Base-by-base conservation (phyloP, 1,284 basidiomycete genomes). In the Pyrrhoderma lamaoense region DNA sequence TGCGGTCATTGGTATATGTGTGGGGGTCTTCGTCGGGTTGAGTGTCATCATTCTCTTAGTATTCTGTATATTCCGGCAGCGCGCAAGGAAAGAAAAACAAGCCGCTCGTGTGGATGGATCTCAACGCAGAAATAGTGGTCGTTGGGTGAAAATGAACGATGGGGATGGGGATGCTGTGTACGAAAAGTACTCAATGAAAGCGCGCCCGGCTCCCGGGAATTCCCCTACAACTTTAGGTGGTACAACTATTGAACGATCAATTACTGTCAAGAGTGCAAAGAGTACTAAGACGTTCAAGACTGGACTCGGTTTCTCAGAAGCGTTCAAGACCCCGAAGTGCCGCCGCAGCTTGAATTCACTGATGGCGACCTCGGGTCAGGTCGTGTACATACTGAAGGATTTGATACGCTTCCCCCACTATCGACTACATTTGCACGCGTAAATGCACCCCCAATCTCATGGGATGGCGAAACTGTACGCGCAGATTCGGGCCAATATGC, bases 121-220 rank as follows among this genome's bases (percentile, higher is more conserved):
- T 13, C 47, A 52, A 36, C 45, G 54, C 40, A 39, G 47, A 13
- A 56, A 53, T 23, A 52, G 46, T 25, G 54, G 54, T 11, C 45
- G 54, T 21, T 56, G 54, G 54, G 51, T 56, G n/a, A 52, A 53
- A 38, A 56, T 56, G 54, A 51, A 52, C 21, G 54, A 56, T 21
- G 38, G 45, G n/a, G 54, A 46, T 27, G 42, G 38, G 14, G 42
- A 50, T 27, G 53, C 34, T n/a, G 42, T 27, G 22, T 43, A 43
- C n/a, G 51, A 52, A 36, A 56, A 56, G 42, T 55, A 47, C 43
- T 49, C 53, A 5, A 55, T 55, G 49, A 48, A 51, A 39, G 45
- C 36, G 9, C 49, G 45, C 9, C 36, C 46, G 2, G 35, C 39
- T 36, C 43, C 16, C 3, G 42, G 48, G 11, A 38, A 36, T 18